Base-by-base conservation (phyloP, 2,329 filamentous ascomycete genomes). In the Pseudogymnoascus sp. region DNA sequence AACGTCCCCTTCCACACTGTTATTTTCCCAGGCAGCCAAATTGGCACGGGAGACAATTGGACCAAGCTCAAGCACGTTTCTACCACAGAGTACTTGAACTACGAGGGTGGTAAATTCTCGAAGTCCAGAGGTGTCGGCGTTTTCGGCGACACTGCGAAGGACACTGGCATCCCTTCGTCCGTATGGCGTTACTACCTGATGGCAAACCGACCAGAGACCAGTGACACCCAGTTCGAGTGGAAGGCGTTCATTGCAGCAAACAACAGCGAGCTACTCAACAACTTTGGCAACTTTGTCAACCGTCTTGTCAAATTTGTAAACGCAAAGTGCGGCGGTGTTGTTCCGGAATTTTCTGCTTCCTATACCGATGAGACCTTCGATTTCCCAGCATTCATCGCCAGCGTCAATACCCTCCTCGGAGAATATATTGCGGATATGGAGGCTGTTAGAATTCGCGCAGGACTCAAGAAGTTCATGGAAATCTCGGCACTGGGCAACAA, bases 111-210 rank as follows among this genome's bases (percentile, higher is more conserved):
- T 66, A 97, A 97, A 73, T 97, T 97, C 77, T 92, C 88, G 72
- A 97, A 97, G 76, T 94, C 90, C 58, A 83, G 91, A 68, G 89
- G 89, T 33, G 83, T 97, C 37, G 92, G 92, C 69, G 92, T 97
- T 1, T 97, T 97, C 70, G 92, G 92, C 58, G 92, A 90, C 75
- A 91, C 89, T 69, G 92, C 90, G 53, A 88, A 89, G 75, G 87
- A 95, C 61, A 96, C 91, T 7, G 91, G 91, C 18, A 82, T 97
- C 15, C 83, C 88, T 14, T 80, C 91, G 0, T 90, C 93, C 64
- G 90, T 97, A n/a, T 97, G 91, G 90, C 82, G 92, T 66, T 96
- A 93, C 75, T 96, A 94, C 76, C 83, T 97, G 20, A 80, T 96
- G 37, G 88, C 91, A 47, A 87, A 89, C 72, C 84, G 92, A 61